These are phyloP conservation scores for Apophysomyces ossiformis DNA, from an alignment of 371 early-diverging fungal species.

Conservation along the genomic window DNA sequence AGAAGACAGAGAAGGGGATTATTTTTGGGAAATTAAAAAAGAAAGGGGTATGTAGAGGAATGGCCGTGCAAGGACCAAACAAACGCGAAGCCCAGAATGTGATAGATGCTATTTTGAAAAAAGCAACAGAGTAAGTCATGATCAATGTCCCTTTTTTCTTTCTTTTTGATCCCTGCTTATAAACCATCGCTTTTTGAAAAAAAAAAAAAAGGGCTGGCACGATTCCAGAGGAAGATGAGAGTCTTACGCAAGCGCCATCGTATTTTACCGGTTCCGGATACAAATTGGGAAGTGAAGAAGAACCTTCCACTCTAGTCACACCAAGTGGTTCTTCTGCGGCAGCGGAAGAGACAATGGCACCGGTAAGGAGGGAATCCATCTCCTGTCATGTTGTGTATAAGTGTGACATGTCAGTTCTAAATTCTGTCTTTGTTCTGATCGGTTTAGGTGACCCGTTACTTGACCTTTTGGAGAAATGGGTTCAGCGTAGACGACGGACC, in stretches of 20 bases:
- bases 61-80: slow-evolving; percentile 75
- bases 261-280: slow-evolving; percentile 73
- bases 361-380: slow-evolving; percentile 33
- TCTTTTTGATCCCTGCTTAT: too few species aligned
- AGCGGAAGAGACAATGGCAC: slow-evolving; percentile 28
- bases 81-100: slow-evolving; percentile 59
- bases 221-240: slow-evolving; percentile 48
- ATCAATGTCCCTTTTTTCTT: neutral
- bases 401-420: neutral
- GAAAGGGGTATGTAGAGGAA: slow-evolving; percentile 48
- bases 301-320: slow-evolving; percentile 49
- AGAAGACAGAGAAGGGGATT: neutral
- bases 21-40: neutral
- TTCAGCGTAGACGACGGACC: slow-evolving; percentile 96
- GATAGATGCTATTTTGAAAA: slow-evolving; percentile 79
- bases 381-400: too few species aligned
- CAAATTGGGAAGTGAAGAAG: slow-evolving; percentile 70
- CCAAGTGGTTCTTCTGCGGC: slow-evolving; percentile 19
- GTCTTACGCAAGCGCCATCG: slow-evolving; percentile 40
- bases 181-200: neutral
- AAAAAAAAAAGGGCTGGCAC: slow-evolving; percentile 53
- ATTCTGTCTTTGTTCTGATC: neutral
- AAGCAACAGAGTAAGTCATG: slow-evolving; percentile 74
- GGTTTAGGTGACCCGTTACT: slow-evolving; percentile 62
- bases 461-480: slow-evolving; percentile 96